Evolutionary conservation across 2,329 filamentous ascomycete species (phyloP).

Genomic region (Paecilomyces formosus): DNA sequence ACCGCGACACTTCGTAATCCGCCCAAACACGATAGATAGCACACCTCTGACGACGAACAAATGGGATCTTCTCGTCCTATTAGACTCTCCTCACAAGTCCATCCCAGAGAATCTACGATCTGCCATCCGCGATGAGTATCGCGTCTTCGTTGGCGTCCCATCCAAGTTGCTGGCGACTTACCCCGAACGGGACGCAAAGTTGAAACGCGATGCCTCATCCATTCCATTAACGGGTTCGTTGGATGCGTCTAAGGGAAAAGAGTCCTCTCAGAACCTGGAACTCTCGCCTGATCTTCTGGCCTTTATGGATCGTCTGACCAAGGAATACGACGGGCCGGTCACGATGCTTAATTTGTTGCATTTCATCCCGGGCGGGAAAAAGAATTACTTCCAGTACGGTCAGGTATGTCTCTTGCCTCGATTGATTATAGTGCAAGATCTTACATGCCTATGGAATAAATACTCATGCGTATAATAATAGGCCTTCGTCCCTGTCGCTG

Average conservation of each 20-base stretch:
- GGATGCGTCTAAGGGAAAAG: conserved; percentile 20
- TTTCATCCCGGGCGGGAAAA: conserved; percentile 47
- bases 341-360: conserved; percentile 59
- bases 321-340: conserved; percentile 37
- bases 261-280: conserved; percentile 45
- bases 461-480: conserved; percentile 7
- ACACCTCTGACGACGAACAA: conserved; percentile 16
- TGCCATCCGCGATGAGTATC: conserved; percentile 22
- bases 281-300: conserved; percentile 42
- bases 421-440: background rate
- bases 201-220: conserved; percentile 11
- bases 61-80: conserved; percentile 32
- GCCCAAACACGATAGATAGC: conserved; percentile 23
- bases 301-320: conserved; percentile 39
- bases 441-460: too few species aligned
- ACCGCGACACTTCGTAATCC: conserved; percentile 29
- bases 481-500: conserved; percentile 39
- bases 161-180: conserved; percentile 26
- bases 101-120: conserved; percentile 14
- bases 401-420: conserved; percentile 38
- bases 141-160: conserved; percentile 25
- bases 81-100: conserved; percentile 6
- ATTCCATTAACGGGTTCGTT: conserved; percentile 20
- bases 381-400: conserved; percentile 52
- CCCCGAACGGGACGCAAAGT: conserved; percentile 13